Base-by-base conservation (phyloP, 2,329 filamentous ascomycete genomes). In the Fusarium graminum region DNA sequence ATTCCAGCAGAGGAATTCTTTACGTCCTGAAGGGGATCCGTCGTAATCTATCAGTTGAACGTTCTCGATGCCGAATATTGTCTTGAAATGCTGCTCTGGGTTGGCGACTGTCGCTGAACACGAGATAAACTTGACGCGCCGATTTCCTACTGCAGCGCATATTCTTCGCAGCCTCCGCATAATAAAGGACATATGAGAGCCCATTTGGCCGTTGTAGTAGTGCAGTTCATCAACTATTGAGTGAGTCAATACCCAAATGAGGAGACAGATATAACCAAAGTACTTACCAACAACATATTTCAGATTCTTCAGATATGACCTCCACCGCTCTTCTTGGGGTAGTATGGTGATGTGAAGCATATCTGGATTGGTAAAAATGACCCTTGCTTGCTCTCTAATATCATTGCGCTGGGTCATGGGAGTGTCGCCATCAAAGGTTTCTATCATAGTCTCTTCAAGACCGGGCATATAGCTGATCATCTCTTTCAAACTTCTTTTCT, bases 1-100 rank as follows among this genome's bases (percentile, higher is more conserved):
- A 72, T 99, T 98, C 95, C 95, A 99, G 77, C 94, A 98, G 8
- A 99, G 75, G 58, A 98, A 98, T 73, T 98, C 94, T 75, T 98
- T 98, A 22, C 93, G 85, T 0, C 94, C 79, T 7, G 93, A 93
- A 0, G 95, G 95, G 0, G 94, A 97, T 2, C 95, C 95, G 74
- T 99, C 95, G 72, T 92, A 94, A 73, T 97, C 93, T 1, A 94
- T 90, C 42, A 98, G 78, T 58, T 85, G 88, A 14, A 97, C 92
- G 65, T 94, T 83, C 0, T 93, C 86, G 8, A 97, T 86, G 1
- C 94, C 94, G 69, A 98, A 97, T n/a, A 99, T 91, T 0, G 92
- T 92, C 76, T 89, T 90, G 86, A 99, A 98, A 75, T 99, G 95
- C 71, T 93, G 86, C 67, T 91, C 84, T 0, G 95, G 95, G 73